phyloP scores from a whole-genome alignment of 164 flowering plant species.

The Taxillus chinensis region DNA sequence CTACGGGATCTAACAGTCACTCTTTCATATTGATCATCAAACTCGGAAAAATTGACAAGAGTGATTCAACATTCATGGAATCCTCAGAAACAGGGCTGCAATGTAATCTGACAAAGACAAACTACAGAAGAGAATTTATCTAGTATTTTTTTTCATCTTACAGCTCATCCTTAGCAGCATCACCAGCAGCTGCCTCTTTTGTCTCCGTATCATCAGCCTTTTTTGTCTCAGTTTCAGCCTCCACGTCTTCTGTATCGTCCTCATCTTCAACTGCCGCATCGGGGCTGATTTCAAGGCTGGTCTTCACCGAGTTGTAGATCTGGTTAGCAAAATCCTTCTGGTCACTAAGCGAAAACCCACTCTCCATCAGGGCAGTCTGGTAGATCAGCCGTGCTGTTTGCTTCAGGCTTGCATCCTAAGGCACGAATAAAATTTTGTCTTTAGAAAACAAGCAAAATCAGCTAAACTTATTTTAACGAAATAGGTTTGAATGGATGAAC shows the following conservation, averaged over 20 bases:
- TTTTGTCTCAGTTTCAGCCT: slow-evolving; percentile 23
- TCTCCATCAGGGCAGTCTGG: slow-evolving; percentile 92
- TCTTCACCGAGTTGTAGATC: slow-evolving; percentile 70
- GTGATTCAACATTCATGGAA: neutral
- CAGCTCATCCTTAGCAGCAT: slow-evolving; percentile 53
- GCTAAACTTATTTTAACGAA: no score
- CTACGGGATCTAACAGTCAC: neutral
- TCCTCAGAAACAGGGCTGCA: neutral
- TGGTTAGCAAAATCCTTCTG: slow-evolving; percentile 86
- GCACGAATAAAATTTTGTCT: neutral
- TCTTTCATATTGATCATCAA: neutral
- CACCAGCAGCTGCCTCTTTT: slow-evolving; percentile 16
- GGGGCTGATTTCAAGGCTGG: slow-evolving; percentile 61
- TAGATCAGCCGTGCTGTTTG: slow-evolving; percentile 77
- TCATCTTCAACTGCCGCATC: slow-evolving; percentile 76
- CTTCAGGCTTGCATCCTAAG: slow-evolving; percentile 63
- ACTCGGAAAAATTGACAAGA: neutral
- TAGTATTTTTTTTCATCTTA: slow-evolving; percentile 16
- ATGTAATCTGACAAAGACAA: no score
- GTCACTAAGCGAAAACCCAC: slow-evolving; percentile 65
- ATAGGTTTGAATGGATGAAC: no score
- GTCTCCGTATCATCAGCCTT: slow-evolving; percentile 17
- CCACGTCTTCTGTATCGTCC: slow-evolving; percentile 50
- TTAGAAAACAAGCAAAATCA: neutral
- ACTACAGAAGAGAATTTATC: no score